phyloP scores from a whole-genome alignment of 768 basidiomycete species.

The Trametes sanguinea region DNA sequence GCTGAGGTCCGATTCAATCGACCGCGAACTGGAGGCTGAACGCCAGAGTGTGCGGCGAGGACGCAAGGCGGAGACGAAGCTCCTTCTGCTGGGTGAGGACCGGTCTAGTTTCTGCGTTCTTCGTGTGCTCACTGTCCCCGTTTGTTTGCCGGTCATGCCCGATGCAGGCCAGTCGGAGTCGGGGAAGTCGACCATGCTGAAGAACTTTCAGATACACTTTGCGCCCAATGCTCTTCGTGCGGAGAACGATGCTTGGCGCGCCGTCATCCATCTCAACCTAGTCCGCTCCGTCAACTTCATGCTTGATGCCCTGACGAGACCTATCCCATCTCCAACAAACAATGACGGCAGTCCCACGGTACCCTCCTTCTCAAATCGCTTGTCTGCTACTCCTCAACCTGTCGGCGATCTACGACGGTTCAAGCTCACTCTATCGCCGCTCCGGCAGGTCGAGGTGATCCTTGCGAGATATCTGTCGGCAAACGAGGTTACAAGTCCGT shows the following conservation, averaged over 20 bases:
- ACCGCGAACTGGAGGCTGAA: conserved; percentile 50
- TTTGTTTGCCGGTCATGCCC: too few species aligned
- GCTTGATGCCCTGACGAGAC: conserved; percentile 41
- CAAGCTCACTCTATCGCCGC: conserved; percentile 52
- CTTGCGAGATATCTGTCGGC: conserved; percentile 47
- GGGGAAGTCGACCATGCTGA: conserved; percentile 67
- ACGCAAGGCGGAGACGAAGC: conserved; percentile 43
- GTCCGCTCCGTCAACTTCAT: conserved; percentile 53
- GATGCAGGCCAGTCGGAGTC: conserved; percentile 63
- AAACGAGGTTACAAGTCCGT: conserved; percentile 21
- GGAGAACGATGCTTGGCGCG: conserved; percentile 62
- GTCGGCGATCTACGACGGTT: conserved; percentile 44
- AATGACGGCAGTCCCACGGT: conserved; percentile 8
- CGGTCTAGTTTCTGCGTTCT: not conserved
- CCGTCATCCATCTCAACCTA: conserved; percentile 69
- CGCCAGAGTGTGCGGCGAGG: conserved; percentile 42
- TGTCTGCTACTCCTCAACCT: conserved; percentile 18
- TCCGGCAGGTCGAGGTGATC: conserved; percentile 55
- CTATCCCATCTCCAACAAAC: conserved; percentile 16
- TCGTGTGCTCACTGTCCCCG: not conserved
- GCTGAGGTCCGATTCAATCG: conserved; percentile 54
- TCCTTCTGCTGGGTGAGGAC: conserved; percentile 57
- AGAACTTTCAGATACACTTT: conserved; percentile 65
- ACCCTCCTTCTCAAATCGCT: conserved; percentile 10
- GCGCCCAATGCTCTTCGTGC: conserved; percentile 59